phyloP scores from a whole-genome alignment of 768 basidiomycete species.

The Cystobasidium tubakii region DNA sequence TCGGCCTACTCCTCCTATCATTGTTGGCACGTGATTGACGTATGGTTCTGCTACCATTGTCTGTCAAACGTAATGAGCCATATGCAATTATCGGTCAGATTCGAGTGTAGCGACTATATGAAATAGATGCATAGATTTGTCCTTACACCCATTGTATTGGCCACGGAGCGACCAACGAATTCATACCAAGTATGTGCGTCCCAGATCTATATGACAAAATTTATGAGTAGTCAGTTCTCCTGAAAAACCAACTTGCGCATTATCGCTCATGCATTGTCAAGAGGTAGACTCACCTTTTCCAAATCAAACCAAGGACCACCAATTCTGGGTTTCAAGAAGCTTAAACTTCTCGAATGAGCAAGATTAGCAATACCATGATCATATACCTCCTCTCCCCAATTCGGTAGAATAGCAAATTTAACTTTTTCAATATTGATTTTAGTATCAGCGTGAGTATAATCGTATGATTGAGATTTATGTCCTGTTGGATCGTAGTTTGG shows the following conservation, averaged over 20 bases:
- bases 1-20: conserved; percentile 59
- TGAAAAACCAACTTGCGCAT: no score
- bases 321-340: conserved; percentile 39
- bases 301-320: conserved; percentile 57
- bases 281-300: conserved; percentile 52
- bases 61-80: not conserved
- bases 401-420: not conserved
- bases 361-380: conserved; percentile 24
- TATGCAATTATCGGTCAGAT: not conserved
- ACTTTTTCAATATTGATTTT: not conserved
- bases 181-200: conserved; percentile 59
- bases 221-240: not conserved
- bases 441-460: not conserved
- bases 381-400: conserved; percentile 19
- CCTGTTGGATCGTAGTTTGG: conserved; percentile 30
- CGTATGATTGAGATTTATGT: not conserved
- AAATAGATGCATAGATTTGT: no score
- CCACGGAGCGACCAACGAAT: conserved; percentile 54
- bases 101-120: no score
- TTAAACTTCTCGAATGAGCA: conserved; percentile 37
- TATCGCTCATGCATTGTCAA: no score
- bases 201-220: conserved; percentile 49
- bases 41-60: conserved; percentile 54
- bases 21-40: conserved; percentile 59
- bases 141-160: conserved; percentile 46